Evolutionary conservation across 371 early-diverging fungal genomes (phyloP), one percentile per base, ranked within the genome.

Genomic region (Mucor velutinosus): DNA sequence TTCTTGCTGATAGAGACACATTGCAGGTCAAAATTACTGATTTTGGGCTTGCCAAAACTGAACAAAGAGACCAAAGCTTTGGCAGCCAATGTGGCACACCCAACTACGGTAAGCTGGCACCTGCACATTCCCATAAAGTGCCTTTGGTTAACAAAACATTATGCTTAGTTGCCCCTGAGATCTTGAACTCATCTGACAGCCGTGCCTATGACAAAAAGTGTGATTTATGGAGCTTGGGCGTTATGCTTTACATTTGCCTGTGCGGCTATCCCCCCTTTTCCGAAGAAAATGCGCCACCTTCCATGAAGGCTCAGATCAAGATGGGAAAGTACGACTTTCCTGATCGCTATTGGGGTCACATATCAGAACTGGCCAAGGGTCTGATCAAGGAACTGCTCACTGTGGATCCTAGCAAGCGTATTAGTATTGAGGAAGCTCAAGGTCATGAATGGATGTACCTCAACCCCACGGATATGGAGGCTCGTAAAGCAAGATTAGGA

Each of bases 211-310:
- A 91, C 37, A 88, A 89, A 32, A 89, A 91, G 65, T 95, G 99
- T 21, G 99, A 99, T 71, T 84, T 98, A 78, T 99, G 99, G 99
- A 95, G 98, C 56, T 79, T 99, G 17, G 99, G 99, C 15, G 99
- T 99, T 0, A 97, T 99, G 66, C 87, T 99, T 23, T 99, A 98
- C 78, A 95, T 99, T 62, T 93, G 98, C 75, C 79, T 98, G 3
- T 96, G 94, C 78, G 99, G 98, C 3, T 93, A 88, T 72, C 96
- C 98, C 3, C 99, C 99, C 17, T 99, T 99, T 73, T 83, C 83
- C 57, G 86, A 73, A n/a, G 72, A 69, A 15, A 33, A 57, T 3
- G 69, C 32, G 0, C 71, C 72, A 2, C 65, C 69, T 8, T 61
- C 72, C 0, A 75, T 78, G 77, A 70, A 75, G 27, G 68, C 68